Conservation (phyloP, 495 filamentous ascomycete species). For the Patellaria atrata region DNA sequence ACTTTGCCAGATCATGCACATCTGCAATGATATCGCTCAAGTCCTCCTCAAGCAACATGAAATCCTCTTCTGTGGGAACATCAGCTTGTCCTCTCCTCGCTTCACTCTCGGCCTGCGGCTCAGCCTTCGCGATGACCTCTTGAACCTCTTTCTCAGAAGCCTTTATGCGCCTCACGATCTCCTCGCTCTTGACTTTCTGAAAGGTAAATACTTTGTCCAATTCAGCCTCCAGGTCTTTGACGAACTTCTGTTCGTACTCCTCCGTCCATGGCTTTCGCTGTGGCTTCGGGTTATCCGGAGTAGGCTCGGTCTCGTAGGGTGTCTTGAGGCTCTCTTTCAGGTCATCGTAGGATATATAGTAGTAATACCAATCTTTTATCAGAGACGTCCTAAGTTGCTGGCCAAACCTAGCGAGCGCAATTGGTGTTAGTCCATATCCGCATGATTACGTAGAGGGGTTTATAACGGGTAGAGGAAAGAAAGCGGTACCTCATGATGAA, state of each 20-base stretch:
- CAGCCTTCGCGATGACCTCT: constrained; percentile 61
- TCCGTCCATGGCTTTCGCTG: constrained; percentile 66
- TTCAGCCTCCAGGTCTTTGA: constrained; percentile 72
- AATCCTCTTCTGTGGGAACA: constrained; percentile 73
- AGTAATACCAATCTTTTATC: constrained; percentile 88
- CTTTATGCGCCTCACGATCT: constrained; percentile 81
- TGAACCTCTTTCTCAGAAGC: constrained; percentile 76
- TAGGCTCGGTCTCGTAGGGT: constrained; percentile 42
- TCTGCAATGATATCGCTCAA: constrained; percentile 97
- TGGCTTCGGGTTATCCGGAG: constrained; percentile 39
- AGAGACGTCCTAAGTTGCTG: constrained; percentile 86
- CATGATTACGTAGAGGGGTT: no score
- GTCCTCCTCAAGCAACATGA: constrained; percentile 84
- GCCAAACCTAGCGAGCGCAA: constrained; percentile 93
- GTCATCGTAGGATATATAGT: constrained; percentile 95
- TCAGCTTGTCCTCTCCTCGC: constrained; percentile 29
- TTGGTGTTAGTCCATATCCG: no score
- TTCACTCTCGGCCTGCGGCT: constrained; percentile 16
- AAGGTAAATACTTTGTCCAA: constrained; percentile 95
- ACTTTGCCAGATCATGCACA: constrained; percentile 96
- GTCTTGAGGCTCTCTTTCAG: constrained; percentile 79
- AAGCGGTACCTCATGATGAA: no score
- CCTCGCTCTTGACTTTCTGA: constrained; percentile 87
- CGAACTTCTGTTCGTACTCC: constrained; percentile 82
- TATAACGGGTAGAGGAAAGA: no score